Base-by-base conservation (phyloP, 1,284 basidiomycete species). In the Cryptococcus deneoformans region DNA sequence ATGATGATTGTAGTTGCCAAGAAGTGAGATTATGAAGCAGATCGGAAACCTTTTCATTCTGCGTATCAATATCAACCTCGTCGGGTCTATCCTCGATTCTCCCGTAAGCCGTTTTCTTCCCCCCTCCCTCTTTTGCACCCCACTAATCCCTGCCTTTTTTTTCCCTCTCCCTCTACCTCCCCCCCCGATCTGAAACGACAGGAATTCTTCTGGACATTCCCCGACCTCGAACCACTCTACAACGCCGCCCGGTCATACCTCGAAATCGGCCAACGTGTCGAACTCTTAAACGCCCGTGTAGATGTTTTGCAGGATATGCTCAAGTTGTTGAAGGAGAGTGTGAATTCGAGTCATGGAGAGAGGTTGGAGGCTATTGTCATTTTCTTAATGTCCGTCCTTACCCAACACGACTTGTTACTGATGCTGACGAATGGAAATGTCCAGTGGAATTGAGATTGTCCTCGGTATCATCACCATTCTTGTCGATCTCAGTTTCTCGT, bases 301-400 rank as follows among this genome's bases (percentile, higher is more conserved):
- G 94, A 94, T 82, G 90, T 97, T 58, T 80, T 98, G 43, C 93
- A 98, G 82, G 93, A 98, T 74, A 96, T 98, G 90, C 84, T 98
- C 8, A 89, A 93, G 74, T 83, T 98, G 53, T 81, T 98, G 50
- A 97, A 97, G 78, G 94, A 97, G 78, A 72, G 72, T 53, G 94
- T 96, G 39, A 92, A 91, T 24, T 91, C 87, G 61, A 85, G 86
- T 67, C 93, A 98, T 68, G 87, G 90, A 2, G 93, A 98, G 77
- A 85, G 92, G 43, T 81, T 98, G n/a, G 93, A 98, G 76, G 89
- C 91, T 67, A 92, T 98, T 63, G 91, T 98, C 65, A 96, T 98
- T 62, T 86, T 87, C 52, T 82, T 98, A 59, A 97, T 98, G 75
- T 92, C 79, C 47, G 87, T 94, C 54, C 89, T 43, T 39, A n/a